Conservation (phyloP, 306 rosid species). For the Rosa chinensis region DNA sequence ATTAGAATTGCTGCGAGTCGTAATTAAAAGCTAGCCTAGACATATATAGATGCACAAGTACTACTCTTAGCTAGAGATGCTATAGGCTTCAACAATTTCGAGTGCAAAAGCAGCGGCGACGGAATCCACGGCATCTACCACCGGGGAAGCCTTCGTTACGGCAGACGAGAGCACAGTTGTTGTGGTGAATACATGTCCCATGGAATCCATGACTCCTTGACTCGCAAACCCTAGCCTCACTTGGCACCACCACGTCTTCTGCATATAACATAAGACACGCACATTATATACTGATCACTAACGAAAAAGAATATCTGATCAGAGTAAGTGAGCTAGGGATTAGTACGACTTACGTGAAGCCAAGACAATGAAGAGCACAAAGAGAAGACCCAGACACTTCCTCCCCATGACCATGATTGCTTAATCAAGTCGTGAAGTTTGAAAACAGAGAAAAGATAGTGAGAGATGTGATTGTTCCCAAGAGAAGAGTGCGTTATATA, state of each 20-base stretch:
- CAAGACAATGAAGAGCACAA: not conserved
- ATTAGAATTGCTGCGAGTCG: too few relatives aligned
- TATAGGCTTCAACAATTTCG: conserved; percentile 21
- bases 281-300: not conserved
- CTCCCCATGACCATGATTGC: not conserved
- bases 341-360: conserved; percentile 5
- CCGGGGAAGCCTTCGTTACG: conserved; percentile 45
- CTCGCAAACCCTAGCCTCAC: conserved; percentile 44
- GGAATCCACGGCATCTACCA: conserved; percentile 46
- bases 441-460: not conserved
- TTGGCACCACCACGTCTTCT: conserved; percentile 31
- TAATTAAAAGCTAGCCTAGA: too few relatives aligned
- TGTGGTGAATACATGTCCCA: conserved; percentile 28
- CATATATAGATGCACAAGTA: too few relatives aligned
- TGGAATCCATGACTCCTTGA: conserved; percentile 39
- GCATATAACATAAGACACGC: not conserved
- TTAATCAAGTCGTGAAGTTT: not conserved
- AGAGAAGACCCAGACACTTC: not conserved
- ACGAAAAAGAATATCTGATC: not conserved
- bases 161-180: conserved; percentile 46
- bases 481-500: not conserved
- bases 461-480: not conserved
- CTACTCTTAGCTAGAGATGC: not conserved
- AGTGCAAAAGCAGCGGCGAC: conserved; percentile 52
- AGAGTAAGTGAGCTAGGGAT: not conserved